Evolutionary conservation across 495 filamentous ascomycete species (phyloP).

Genomic region (Trichoderma parareesei): DNA sequence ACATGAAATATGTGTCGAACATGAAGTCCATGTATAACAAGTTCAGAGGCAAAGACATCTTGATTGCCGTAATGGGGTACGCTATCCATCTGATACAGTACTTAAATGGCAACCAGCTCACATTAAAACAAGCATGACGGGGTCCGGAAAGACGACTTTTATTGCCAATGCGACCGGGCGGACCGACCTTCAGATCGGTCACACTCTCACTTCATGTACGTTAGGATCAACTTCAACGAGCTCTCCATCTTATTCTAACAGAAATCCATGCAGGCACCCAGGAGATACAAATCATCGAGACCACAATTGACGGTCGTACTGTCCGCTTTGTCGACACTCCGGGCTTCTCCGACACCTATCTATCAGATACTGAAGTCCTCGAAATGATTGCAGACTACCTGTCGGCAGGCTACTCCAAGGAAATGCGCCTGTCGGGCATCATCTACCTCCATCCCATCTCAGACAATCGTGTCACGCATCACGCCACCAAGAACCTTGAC

Average conservation of each 20-base stretch:
- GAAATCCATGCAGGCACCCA: slow-evolving; percentile 10
- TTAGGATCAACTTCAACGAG: neutral
- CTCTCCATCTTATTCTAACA: neutral
- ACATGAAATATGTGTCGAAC: neutral
- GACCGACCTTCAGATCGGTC: slow-evolving; percentile 18
- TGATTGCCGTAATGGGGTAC: neutral
- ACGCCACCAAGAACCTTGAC: slow-evolving; percentile 30
- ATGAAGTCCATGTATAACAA: neutral
- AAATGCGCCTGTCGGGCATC: slow-evolving; percentile 22
- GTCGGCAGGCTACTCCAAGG: neutral
- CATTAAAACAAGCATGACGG: slow-evolving; percentile 28
- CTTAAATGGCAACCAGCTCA: neutral
- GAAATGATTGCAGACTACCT: slow-evolving; percentile 26
- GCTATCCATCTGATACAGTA: neutral
- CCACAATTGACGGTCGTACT: neutral
- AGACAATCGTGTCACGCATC: slow-evolving; percentile 29
- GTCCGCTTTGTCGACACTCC: slow-evolving; percentile 31
- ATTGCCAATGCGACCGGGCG: slow-evolving; percentile 20
- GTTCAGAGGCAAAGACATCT: neutral
- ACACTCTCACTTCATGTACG: slow-evolving; percentile 24
- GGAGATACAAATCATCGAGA: neutral
- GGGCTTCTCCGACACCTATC: slow-evolving; percentile 32
- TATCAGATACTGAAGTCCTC: slow-evolving; percentile 30
- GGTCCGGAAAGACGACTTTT: slow-evolving; percentile 31
- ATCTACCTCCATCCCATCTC: slow-evolving; percentile 41